Evolutionary conservation across 2,329 filamentous ascomycete genomes (phyloP).

Genomic region (Seiridium unicorne): DNA sequence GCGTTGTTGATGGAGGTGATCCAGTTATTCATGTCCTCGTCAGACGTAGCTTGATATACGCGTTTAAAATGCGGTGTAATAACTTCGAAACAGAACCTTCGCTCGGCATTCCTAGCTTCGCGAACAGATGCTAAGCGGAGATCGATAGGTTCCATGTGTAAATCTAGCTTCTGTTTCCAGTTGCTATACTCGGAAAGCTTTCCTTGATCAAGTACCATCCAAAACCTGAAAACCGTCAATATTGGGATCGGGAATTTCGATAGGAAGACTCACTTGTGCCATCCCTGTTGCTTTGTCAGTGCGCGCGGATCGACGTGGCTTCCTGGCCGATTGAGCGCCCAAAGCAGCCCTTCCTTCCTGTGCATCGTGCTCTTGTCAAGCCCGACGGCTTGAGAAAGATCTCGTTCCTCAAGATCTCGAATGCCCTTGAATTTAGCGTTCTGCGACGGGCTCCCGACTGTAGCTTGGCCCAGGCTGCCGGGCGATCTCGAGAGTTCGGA

Average conservation of each 20-base stretch:
- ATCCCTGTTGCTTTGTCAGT: slow-evolving; percentile 94
- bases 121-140: slow-evolving; percentile 94
- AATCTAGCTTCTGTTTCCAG: slow-evolving; percentile 95
- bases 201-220: slow-evolving; percentile 96
- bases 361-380: slow-evolving; percentile 64
- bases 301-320: slow-evolving; percentile 94
- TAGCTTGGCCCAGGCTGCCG: slow-evolving; percentile 47
- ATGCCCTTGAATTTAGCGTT: slow-evolving; percentile 80
- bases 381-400: slow-evolving; percentile 49
- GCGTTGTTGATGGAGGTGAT: slow-evolving; percentile 97
- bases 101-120: slow-evolving; percentile 90
- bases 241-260: too few species aligned
- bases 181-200: slow-evolving; percentile 98
- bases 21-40: slow-evolving; percentile 98
- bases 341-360: slow-evolving; percentile 89
- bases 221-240: slow-evolving; percentile 63
- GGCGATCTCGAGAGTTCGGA: slow-evolving; percentile 56
- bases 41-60: slow-evolving; percentile 95
- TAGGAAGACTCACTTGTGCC: slow-evolving; percentile 80
- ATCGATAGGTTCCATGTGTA: slow-evolving; percentile 98
- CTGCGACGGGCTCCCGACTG: slow-evolving; percentile 47
- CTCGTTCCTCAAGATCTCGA: slow-evolving; percentile 85
- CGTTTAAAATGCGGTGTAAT: slow-evolving; percentile 95
- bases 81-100: slow-evolving; percentile 96
- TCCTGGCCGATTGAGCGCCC: slow-evolving; percentile 89